phyloP scores from a whole-genome alignment of 2,329 filamentous ascomycete species.

The Cercospora sp. region DNA sequence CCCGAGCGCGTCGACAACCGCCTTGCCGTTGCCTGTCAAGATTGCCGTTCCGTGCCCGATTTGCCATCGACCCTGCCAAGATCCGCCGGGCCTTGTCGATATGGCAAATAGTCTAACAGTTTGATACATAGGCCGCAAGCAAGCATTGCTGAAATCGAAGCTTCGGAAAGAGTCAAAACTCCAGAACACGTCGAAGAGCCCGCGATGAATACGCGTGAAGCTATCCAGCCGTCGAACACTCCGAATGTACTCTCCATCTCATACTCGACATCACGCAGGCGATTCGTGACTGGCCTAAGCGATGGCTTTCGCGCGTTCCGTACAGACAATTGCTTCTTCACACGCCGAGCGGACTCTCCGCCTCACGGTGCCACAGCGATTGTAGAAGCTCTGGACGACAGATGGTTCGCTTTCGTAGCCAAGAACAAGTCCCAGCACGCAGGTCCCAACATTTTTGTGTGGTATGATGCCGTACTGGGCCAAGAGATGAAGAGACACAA shows the following conservation, averaged over 20 bases:
- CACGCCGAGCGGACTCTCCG: slow-evolving; percentile 28
- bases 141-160: neutral
- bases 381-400: slow-evolving; percentile 38
- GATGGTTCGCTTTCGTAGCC: slow-evolving; percentile 81
- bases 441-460: slow-evolving; percentile 43
- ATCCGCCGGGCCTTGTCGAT: neutral
- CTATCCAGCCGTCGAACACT: slow-evolving; percentile 74
- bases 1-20: neutral
- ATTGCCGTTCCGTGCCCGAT: neutral
- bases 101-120: neutral
- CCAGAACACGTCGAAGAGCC: neutral
- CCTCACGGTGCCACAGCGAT: slow-evolving; percentile 32
- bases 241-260: slow-evolving; percentile 77
- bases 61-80: neutral
- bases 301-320: slow-evolving; percentile 67
- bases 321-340: slow-evolving; percentile 40
- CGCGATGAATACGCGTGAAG: slow-evolving; percentile 82
- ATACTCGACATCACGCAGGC: slow-evolving; percentile 82
- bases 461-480: slow-evolving; percentile 86
- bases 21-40: neutral
- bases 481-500: slow-evolving; percentile 75
- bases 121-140: neutral
- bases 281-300: slow-evolving; percentile 84
- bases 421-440: slow-evolving; percentile 61
- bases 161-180: neutral